phyloP scores from a whole-genome alignment of 129 eudicot species.

The Arctium minus region DNA sequence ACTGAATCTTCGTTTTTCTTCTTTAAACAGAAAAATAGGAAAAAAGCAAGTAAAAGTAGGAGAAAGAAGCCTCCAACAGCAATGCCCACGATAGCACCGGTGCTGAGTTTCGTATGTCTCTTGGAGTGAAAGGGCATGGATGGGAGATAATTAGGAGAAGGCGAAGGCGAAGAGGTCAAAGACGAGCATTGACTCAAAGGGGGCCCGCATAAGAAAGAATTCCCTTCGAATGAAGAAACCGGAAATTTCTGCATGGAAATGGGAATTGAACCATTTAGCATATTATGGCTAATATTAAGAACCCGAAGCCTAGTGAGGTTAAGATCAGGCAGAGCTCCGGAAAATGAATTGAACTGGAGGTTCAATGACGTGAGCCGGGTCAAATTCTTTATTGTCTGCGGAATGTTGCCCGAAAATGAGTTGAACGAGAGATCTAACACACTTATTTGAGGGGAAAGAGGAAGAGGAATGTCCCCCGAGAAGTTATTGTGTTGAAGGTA shows the following conservation, averaged over 20 bases:
- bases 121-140: constrained; percentile 12
- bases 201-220: constrained; percentile 64
- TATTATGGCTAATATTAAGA: constrained; percentile 60
- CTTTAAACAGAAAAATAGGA: constrained; percentile 43
- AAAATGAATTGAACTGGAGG: constrained; percentile 59
- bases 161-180: constrained; percentile 33
- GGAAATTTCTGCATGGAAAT: constrained; percentile 61
- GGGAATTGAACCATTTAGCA: constrained; percentile 67
- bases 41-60: constrained; percentile 30
- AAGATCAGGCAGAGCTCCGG: constrained; percentile 58
- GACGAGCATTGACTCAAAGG: constrained; percentile 61
- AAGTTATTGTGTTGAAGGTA: constrained; percentile 76
- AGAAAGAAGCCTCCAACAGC: constrained; percentile 41
- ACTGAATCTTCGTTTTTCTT: constrained; percentile 31
- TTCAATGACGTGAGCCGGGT: constrained; percentile 49
- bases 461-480: constrained; percentile 52
- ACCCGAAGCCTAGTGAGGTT: constrained; percentile 42
- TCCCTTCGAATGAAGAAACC: constrained; percentile 64
- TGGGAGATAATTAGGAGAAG: constrained; percentile 3
- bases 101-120: constrained; percentile 37
- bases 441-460: constrained; percentile 47
- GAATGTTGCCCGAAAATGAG: constrained; percentile 60
- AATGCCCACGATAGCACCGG: constrained; percentile 51
- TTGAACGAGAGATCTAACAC: constrained; percentile 71
- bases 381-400: constrained; percentile 34